A percentile compares a stretch with the other conserved stretches of the same genome.
Conservation (phyloP, 2,329 filamentous ascomycete species). For the Claviceps cyperi region DNA sequence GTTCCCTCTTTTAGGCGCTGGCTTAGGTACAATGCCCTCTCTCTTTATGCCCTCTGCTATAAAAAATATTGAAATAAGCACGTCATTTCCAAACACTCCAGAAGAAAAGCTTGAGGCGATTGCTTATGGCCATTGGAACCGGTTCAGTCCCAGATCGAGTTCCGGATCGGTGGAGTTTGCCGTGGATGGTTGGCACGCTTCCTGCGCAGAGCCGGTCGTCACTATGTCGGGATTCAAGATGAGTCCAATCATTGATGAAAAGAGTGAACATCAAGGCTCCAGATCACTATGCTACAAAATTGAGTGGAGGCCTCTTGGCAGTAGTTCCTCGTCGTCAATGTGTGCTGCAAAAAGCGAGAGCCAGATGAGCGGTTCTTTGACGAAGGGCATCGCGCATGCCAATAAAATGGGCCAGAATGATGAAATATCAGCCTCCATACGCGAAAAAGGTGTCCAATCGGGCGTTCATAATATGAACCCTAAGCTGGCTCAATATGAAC, state of each 20-base stretch:
- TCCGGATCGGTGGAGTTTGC: slow-evolving; percentile 18
- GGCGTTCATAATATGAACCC: neutral
- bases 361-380: neutral
- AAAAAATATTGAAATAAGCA: slow-evolving; percentile 15
- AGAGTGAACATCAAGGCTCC: slow-evolving; percentile 7
- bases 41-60: slow-evolving; percentile 24
- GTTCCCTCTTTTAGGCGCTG: slow-evolving; percentile 24
- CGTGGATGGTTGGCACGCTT: slow-evolving; percentile 19
- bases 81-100: slow-evolving; percentile 10
- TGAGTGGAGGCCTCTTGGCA: slow-evolving; percentile 23
- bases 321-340: slow-evolving; percentile 7
- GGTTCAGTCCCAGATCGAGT: slow-evolving; percentile 11
- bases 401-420: neutral
- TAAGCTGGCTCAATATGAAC: too few species aligned
- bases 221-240: slow-evolving; percentile 23
- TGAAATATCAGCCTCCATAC: neutral
- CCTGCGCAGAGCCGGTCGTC: slow-evolving; percentile 17
- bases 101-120: slow-evolving; percentile 17
- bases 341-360: too few species aligned
- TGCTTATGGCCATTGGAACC: slow-evolving; percentile 12
- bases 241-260: slow-evolving; percentile 25
- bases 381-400: neutral
- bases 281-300: slow-evolving; percentile 28
- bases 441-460: neutral
- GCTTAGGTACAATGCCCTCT: slow-evolving; percentile 13